Base-by-base conservation (phyloP, 805 yeast species). In the Grigorovia yakushimaensis region DNA sequence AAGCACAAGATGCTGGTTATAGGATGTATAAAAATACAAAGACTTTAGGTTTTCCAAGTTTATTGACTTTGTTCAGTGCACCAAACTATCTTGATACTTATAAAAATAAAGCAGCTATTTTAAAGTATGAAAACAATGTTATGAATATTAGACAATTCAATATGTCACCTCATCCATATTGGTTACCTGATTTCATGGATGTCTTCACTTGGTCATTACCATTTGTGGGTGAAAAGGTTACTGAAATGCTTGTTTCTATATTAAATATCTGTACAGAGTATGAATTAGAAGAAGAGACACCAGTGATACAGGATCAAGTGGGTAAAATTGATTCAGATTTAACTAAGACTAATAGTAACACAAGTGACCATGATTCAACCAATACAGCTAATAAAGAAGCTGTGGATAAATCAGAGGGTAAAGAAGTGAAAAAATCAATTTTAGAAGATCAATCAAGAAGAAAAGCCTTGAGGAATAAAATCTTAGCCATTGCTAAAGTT, bases 191-290 rank as follows among this genome's bases (percentile, higher is more conserved):
- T 64, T 87, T 89, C 58, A 88, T 89, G 95, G 97, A 93, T 65
- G 96, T 91, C 6, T 91, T 91, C 66, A 84, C 95, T 10, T 93
- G 98, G 98, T 86, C 96, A 1, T 71, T 91, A 48, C 98, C 98
- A 7, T 91, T 93, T 70, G 97, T 93, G 21, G 98, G 97, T 19
- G 96, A 91, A 64, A 87, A 93, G 61, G 85, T 89, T 47, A 86
- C 95, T 13, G 98, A 93, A 62, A 89, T 91, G 84, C 73, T 91
- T 60, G 84, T 88, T 20, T 78, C 93, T 0, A 85, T 91, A 38
- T 74, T 93, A 62, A 91, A 91, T 65, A 86, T 93, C 48, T 91
- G 98, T 69, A 85, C 97, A 0, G 95, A 89, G 60, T 96, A 91
- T 61, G 98, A 91, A 65, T 73, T 91, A 49, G 91, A 82, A 48